A percentile compares a stretch with the other conserved stretches of the same genome.
Conservation (phyloP, 805 yeast species). For the Yamadazyma endophytica region DNA sequence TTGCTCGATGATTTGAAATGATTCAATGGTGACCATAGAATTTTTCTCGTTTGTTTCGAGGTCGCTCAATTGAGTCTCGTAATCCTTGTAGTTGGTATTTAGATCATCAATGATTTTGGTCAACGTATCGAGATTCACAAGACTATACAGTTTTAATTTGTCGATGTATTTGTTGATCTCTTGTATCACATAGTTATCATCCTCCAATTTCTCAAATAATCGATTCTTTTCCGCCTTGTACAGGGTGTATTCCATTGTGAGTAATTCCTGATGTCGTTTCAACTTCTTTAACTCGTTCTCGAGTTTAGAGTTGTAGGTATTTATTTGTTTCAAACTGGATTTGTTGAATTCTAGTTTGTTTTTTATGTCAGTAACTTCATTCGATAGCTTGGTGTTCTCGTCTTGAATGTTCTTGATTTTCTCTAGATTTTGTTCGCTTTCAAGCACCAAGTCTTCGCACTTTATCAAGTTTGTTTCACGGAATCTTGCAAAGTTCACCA, state of each 20-base stretch:
- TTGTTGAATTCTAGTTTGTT: conserved; percentile 30
- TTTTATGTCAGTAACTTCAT: conserved; percentile 26
- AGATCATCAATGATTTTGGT: conserved; percentile 51
- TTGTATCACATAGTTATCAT: conserved; percentile 50
- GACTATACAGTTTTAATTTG: conserved; percentile 54
- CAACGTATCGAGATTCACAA: conserved; percentile 56
- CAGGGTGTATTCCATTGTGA: conserved; percentile 56
- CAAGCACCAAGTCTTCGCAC: conserved; percentile 57
- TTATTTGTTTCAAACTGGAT: conserved; percentile 35
- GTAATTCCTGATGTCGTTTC: conserved; percentile 57
- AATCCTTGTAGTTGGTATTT: conserved; percentile 37
- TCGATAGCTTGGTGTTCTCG: conserved; percentile 15
- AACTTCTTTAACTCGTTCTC: conserved; percentile 61
- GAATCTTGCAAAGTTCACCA: conserved; percentile 80
- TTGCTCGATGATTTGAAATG: conserved; percentile 44
- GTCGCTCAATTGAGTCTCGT: conserved; percentile 19
- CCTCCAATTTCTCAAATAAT: conserved; percentile 56
- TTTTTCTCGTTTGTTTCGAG: conserved; percentile 47
- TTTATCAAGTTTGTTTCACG: conserved; percentile 73
- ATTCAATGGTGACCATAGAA: conserved; percentile 50
- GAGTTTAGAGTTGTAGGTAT: conserved; percentile 46
- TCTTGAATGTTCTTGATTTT: conserved; percentile 27
- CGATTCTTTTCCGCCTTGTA: conserved; percentile 63
- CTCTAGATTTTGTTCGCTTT: conserved; percentile 48
- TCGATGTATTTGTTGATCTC: conserved; percentile 59